phyloP scores from a whole-genome alignment of 164 flowering plant species.

The Protea cynaroides region DNA sequence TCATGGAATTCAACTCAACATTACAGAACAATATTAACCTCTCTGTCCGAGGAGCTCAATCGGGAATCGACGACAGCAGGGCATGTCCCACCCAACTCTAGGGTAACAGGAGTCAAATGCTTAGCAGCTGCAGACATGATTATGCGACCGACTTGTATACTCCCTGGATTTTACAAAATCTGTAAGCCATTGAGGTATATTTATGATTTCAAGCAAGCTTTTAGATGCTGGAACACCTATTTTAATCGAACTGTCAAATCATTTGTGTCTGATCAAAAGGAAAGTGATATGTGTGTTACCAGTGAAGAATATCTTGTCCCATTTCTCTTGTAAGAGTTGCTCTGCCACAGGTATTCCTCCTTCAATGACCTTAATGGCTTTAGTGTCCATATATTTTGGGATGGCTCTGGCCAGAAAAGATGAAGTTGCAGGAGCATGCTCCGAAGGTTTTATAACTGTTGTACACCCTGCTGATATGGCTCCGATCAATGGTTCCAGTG shows the following conservation, averaged over 20 bases:
- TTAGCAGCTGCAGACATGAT: constrained; percentile 86
- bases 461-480: constrained; percentile 88
- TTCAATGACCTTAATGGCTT: constrained; percentile 58
- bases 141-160: constrained; percentile 54
- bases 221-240: too few relatives aligned
- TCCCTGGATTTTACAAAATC: too few relatives aligned
- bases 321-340: constrained; percentile 48
- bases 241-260: too few relatives aligned
- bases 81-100: constrained; percentile 94
- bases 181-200: too few relatives aligned
- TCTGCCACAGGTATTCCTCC: constrained; percentile 48
- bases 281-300: constrained; percentile 27
- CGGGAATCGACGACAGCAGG: constrained; percentile 58
- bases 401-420: constrained; percentile 48
- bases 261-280: too few relatives aligned
- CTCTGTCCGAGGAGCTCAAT: constrained; percentile 28
- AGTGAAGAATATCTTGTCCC: constrained; percentile 96
- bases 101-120: constrained; percentile 81
- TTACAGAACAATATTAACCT: constrained; percentile 29
- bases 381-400: constrained; percentile 56
- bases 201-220: too few relatives aligned
- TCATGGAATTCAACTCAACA: too few relatives aligned
- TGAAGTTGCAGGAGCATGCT: constrained; percentile 57
- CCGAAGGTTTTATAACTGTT: constrained; percentile 79
- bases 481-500: constrained; percentile 81